phyloP scores from a whole-genome alignment of 2,329 filamentous ascomycete genomes.

The Diaporthe ampelina region DNA sequence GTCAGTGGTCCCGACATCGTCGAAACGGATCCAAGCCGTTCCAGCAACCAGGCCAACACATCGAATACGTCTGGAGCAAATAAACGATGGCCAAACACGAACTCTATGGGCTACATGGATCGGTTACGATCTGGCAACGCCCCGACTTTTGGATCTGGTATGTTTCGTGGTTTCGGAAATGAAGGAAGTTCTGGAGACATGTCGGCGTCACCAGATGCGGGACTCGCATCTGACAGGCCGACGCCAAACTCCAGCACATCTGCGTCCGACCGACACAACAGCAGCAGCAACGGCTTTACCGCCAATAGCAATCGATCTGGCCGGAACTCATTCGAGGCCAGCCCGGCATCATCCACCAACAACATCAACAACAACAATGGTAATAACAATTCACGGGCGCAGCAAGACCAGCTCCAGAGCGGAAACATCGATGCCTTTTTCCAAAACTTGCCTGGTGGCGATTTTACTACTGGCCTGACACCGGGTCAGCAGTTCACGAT shows the following conservation, averaged over 20 bases:
- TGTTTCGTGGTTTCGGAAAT: constrained; percentile 59
- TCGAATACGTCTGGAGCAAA: constrained; percentile 48
- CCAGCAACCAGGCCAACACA: constrained; percentile 46
- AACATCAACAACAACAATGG: constrained; percentile 43
- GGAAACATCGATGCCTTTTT: constrained; percentile 57
- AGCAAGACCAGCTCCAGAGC: constrained; percentile 47
- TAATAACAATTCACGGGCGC: constrained; percentile 49
- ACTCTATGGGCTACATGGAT: constrained; percentile 12
- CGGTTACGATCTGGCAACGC: constrained; percentile 40
- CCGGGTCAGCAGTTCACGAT: constrained; percentile 53
- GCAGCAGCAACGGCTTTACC: constrained; percentile 35
- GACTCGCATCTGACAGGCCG: constrained; percentile 63
- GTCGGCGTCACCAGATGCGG: constrained; percentile 64
- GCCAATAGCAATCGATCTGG: constrained; percentile 50
- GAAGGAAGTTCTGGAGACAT: constrained; percentile 61
- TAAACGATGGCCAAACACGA: constrained; percentile 34
- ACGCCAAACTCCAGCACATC: constrained; percentile 71
- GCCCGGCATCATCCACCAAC: constrained; percentile 62
- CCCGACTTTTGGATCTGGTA: constrained; percentile 43
- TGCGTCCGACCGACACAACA: constrained; percentile 57
- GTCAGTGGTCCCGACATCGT: constrained; percentile 56
- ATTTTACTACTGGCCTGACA: constrained; percentile 55
- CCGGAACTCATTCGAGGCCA: constrained; percentile 64
- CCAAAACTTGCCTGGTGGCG: constrained; percentile 49
- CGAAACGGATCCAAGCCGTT: constrained; percentile 53